Evolutionary conservation across 306 rosid species (phyloP).

Genomic region (Trifolium repens): DNA sequence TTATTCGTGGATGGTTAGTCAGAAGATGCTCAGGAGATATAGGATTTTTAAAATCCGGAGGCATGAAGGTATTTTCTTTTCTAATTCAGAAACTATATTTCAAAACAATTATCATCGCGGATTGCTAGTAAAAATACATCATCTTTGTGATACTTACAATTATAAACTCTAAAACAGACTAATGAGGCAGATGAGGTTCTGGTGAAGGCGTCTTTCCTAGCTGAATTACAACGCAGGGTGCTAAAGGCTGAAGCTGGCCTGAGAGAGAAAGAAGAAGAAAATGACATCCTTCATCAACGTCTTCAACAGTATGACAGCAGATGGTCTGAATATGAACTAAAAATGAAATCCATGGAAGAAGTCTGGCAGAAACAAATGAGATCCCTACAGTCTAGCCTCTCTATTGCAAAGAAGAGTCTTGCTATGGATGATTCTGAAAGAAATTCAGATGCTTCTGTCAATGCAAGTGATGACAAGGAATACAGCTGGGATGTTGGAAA

Average conservation of each 20-base stretch:
- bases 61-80: conserved; percentile 62
- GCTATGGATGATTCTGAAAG: conserved; percentile 91
- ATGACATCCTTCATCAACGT: conserved; percentile 96
- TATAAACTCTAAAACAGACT: conserved; percentile 53
- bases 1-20: conserved; percentile 91
- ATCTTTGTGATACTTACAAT: conserved; percentile 34
- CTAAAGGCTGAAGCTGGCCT: conserved; percentile 92
- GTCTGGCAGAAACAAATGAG: conserved; percentile 99
- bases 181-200: conserved; percentile 82
- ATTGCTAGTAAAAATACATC: conserved; percentile 20
- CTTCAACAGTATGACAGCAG: conserved; percentile 93
- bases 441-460: conserved; percentile 88
- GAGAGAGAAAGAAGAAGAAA: conserved; percentile 97
- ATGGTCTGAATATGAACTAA: conserved; percentile 95
- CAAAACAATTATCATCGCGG: conserved; percentile 16
- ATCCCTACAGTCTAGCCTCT: conserved; percentile 95
- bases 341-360: conserved; percentile 99
- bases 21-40: conserved; percentile 87
- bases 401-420: conserved; percentile 97
- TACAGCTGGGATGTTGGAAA: conserved; percentile 77
- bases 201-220: conserved; percentile 90
- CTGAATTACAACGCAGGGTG: conserved; percentile 93
- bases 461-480: conserved; percentile 83
- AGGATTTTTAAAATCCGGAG: conserved; percentile 61
- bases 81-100: conserved; percentile 27